These are phyloP conservation scores for Phytophthora fragariaefolia DNA, from an alignment of 352 stramenopile species.

Conservation along the genomic window DNA sequence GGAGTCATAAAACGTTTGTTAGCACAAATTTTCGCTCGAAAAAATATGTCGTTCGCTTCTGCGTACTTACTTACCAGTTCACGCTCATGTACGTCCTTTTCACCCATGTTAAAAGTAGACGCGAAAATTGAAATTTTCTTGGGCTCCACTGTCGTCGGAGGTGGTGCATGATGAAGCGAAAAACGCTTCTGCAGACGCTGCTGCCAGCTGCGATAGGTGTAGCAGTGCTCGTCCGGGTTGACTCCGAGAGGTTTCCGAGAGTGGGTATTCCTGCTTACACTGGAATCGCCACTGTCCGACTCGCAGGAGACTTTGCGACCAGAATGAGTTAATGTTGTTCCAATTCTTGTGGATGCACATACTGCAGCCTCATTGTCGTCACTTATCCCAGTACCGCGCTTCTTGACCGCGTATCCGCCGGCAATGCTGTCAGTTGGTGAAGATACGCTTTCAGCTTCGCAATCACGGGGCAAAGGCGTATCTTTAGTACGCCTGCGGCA, in stretches of 20 bases:
- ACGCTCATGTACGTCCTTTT: slow-evolving; percentile 64
- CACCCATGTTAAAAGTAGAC: slow-evolving; percentile 90
- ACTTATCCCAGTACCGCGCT: slow-evolving; percentile 21
- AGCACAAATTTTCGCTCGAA: no score
- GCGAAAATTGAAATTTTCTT: slow-evolving; percentile 73
- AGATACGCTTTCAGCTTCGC: slow-evolving; percentile 51
- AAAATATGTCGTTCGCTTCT: no score
- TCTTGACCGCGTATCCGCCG: slow-evolving; percentile 35
- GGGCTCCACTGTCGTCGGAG: slow-evolving; percentile 20
- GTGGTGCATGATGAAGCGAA: slow-evolving; percentile 28
- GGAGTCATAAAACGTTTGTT: slow-evolving; percentile 13
- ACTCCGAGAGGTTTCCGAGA: slow-evolving; percentile 13
- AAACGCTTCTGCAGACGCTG: slow-evolving; percentile 46
- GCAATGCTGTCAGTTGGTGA: slow-evolving; percentile 49
- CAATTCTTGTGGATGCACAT: slow-evolving; percentile 20
- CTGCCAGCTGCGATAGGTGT: slow-evolving; percentile 36
- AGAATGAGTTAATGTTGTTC: slow-evolving; percentile 26
- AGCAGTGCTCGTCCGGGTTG: slow-evolving; percentile 24
- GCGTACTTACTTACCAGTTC: slow-evolving; percentile 64
- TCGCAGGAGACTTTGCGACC: slow-evolving; percentile 31
- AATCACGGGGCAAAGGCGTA: slow-evolving; percentile 30
- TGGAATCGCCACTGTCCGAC: slow-evolving; percentile 35
- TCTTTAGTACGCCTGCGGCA: slow-evolving; percentile 41
- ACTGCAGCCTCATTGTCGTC: slow-evolving; percentile 32
- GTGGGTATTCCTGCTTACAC: slow-evolving; percentile 13